These are phyloP conservation scores for Coemansia sp. DNA, from an alignment of 192 early-diverging fungal species.

Conservation along the genomic window DNA sequence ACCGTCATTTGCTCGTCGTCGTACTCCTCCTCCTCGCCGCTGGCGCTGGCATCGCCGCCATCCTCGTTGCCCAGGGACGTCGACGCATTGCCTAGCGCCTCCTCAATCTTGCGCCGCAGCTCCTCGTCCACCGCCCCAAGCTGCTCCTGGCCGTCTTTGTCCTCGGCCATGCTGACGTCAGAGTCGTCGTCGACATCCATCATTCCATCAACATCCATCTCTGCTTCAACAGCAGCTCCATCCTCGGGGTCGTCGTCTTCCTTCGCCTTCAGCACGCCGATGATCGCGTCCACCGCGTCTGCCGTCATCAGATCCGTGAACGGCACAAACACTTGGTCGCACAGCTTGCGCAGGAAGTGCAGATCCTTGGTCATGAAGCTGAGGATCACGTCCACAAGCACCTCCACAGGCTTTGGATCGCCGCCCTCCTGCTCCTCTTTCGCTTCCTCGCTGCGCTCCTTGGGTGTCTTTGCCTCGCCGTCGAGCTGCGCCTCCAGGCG, in stretches of 20 bases:
- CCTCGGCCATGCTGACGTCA: conserved; percentile 53
- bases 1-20: conserved; percentile 87
- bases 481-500: conserved; percentile 60
- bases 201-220: conserved; percentile 46
- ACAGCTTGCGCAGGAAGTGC: conserved; percentile 69
- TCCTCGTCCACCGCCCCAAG: conserved; percentile 72
- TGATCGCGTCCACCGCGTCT: conserved; percentile 73
- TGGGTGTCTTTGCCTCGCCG: conserved; percentile 49
- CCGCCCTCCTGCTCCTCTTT: conserved; percentile 59
- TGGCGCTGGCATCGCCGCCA: conserved; percentile 56
- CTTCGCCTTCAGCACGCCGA: conserved; percentile 67
- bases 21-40: conserved; percentile 62
- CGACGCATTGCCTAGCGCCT: conserved; percentile 60
- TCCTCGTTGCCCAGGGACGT: conserved; percentile 10
- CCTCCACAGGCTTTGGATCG: conserved; percentile 83
- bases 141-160: conserved; percentile 51
- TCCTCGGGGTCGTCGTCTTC: conserved; percentile 62
- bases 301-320: conserved; percentile 78
- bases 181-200: conserved; percentile 54
- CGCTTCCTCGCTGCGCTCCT: conserved; percentile 26
- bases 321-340: conserved; percentile 82
- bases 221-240: conserved; percentile 58
- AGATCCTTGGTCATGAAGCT: conserved; percentile 87
- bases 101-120: conserved; percentile 69
- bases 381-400: conserved; percentile 90